Percentiles rank a stretch among this genome's conserved stretches.
Evolutionary conservation across 2,329 filamentous ascomycete species (phyloP).

Genomic region (Trichoderma atrobrunneum): DNA sequence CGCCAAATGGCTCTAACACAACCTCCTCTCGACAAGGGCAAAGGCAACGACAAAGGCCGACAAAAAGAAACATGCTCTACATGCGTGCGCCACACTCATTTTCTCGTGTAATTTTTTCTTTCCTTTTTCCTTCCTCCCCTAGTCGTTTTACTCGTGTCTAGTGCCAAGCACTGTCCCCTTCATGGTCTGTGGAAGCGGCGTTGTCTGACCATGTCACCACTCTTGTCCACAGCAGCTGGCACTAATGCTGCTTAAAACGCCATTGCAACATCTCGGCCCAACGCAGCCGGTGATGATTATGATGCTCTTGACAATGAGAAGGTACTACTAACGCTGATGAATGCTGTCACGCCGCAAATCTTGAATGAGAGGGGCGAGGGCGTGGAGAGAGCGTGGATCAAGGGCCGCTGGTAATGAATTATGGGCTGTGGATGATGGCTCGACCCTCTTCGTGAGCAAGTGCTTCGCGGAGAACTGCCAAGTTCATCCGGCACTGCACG

Average conservation of each 20-base stretch:
- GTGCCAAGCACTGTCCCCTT: slow-evolving; percentile 4
- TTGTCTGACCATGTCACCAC: slow-evolving; percentile 15
- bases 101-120: background rate
- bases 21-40: slow-evolving; percentile 17
- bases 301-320: slow-evolving; percentile 6
- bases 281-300: slow-evolving; percentile 17
- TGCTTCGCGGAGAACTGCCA: background rate
- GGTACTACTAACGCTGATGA: background rate
- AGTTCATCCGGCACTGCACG: slow-evolving; percentile 7
- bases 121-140: background rate
- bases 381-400: slow-evolving; percentile 6
- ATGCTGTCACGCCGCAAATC: background rate
- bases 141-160: background rate
- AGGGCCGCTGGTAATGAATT: background rate
- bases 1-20: slow-evolving; percentile 16
- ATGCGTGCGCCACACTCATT: background rate
- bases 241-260: slow-evolving; percentile 9
- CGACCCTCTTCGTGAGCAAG: background rate
- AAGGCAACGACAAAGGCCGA: slow-evolving; percentile 11
- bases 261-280: slow-evolving; percentile 14
- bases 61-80: slow-evolving; percentile 1
- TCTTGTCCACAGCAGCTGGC: slow-evolving; percentile 3
- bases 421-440: background rate
- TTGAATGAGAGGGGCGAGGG: background rate
- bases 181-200: slow-evolving; percentile 3